Base-by-base conservation (phyloP, 257 asterid genomes). In the Gentiana dahurica region DNA sequence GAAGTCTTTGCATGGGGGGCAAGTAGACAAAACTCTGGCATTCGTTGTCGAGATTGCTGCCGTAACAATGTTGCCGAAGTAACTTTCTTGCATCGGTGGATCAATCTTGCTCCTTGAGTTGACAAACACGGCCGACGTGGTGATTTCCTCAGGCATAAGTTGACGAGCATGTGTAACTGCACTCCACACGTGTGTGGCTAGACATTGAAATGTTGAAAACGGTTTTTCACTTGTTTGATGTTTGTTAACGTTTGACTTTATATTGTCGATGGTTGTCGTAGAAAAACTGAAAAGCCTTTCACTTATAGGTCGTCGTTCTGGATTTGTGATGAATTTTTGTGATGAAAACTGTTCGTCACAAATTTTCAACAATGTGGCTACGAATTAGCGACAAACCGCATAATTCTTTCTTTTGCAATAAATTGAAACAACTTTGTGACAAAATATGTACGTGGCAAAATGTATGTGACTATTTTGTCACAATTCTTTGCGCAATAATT, bases 121-220 rank as follows among this genome's bases (percentile, higher is more conserved):
- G 1, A 85, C 95, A 68, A 87, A 85, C 49, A 92, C 97, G 0
- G 97, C 88, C 85, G 76, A 92, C 62, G 88, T 95, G 0, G 97
- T 92, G 84, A 78, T 75, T 55, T 88, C 97, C 49, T 70, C 75
- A 0, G 91, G 95, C 62, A 70, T 81, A 51, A 88, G 95, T 53
- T 77, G 81, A 4, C 97, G 82, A 9, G 97, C 98, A 9, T 90
- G 94, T 1, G 97, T 83, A 51, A 83, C 82, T 24, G 97, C 95
- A 37, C 71, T 78, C 98, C 98, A 92, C 58, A 88, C 87, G 83
- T 92, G 97, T 2, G 95, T 81, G n/a, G 98, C 81, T 43, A 92
- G 87, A 6, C 90, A 81, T 51, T 87, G 95, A 79, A 91, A 91
- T 0, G 98, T 91, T 4, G 95, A 79, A 77, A 76, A 91, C 2